phyloP scores from a whole-genome alignment of 768 basidiomycete genomes.

The Lepiota venenata region DNA sequence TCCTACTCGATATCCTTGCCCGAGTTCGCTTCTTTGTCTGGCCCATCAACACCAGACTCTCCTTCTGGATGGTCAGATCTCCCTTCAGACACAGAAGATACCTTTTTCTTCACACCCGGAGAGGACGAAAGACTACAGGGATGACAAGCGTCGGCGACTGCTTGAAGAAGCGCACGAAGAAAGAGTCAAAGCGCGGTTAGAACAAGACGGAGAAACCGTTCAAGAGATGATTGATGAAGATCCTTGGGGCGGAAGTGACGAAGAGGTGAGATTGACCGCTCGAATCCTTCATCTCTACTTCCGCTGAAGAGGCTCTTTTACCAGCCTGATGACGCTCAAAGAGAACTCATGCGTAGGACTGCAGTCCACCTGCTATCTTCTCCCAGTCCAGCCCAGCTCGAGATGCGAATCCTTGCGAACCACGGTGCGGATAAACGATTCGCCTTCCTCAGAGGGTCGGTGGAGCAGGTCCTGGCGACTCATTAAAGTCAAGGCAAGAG shows the following conservation, averaged over 20 bases:
- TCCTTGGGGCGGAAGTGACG: conserved; percentile 65
- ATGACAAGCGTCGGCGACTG: conserved; percentile 62
- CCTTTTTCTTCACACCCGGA: conserved; percentile 68
- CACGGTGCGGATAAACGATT: conserved; percentile 77
- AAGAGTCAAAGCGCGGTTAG: conserved; percentile 56
- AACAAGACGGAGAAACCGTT: conserved; percentile 37
- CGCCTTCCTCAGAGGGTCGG: conserved; percentile 74
- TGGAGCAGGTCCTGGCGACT: conserved; percentile 66
- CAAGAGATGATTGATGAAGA: conserved; percentile 33
- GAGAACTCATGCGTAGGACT: conserved; percentile 71
- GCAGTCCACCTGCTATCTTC: conserved; percentile 65
- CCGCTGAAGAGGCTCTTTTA: neutral
- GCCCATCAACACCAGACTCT: conserved; percentile 39
- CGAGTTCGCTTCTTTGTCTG: neutral
- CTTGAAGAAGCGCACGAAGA: conserved; percentile 60
- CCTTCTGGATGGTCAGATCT: conserved; percentile 74
- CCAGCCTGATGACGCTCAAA: conserved; percentile 59
- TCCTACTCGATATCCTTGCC: conserved; percentile 60
- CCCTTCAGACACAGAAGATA: conserved; percentile 83
- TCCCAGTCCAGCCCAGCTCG: conserved; percentile 76
- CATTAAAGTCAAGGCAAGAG: conserved; percentile 44
- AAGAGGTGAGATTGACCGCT: conserved; percentile 46
- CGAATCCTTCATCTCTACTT: neutral
- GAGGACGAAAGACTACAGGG: conserved; percentile 65
- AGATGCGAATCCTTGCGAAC: conserved; percentile 87